Base-by-base conservation (phyloP, 768 basidiomycete genomes). In the Tylopilus intermedius region DNA sequence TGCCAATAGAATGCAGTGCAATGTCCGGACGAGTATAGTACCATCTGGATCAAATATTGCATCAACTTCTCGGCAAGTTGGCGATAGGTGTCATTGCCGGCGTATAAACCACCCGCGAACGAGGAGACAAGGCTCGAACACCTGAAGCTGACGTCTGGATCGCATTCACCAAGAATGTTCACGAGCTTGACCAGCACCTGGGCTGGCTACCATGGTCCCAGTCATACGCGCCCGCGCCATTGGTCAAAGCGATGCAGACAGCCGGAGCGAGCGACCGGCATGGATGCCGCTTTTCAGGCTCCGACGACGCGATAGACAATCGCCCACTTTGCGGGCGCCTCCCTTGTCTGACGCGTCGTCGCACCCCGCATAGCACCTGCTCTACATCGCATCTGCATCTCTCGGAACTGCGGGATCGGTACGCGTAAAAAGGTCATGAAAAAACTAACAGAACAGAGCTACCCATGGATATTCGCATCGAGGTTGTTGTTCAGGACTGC, bases 71-170 rank as follows among this genome's bases (percentile, higher is more conserved):
- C 73, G 3, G 76, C 76, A 24, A 86, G 69, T 18, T 77, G 56
- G 9, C 71, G 67, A 60, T 86, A 88, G 0, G 80, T 88, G 48
- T 78, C 71, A 53, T 88, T 84, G 3, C 74, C 72, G 6, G 82
- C 84, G 62, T 79, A 74, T 51, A 80, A 69, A 62, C n/a, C n/a
- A n/a, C n/a, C n/a, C n/a, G 47, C 35, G 15, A 45, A 27, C 9
- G 32, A 15, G 32, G 40, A 38, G 18, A 5, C 10, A 15, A 47
- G 7, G 4, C 8, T 29, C 8, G 7, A 48, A 43, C 2, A 21
- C 3, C 2, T 10, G 40, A 32, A 10, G 57, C 71, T 50, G 50
- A 84, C 83, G 57, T 79, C 78, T n/a, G 79, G 73, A 57, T 82
- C 73, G 59, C 80, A 85, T 37, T 66, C 70, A 15, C 84, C 84